Evolutionary conservation across 495 filamentous ascomycete species (phyloP).

Genomic region (Lepraria neglecta): DNA sequence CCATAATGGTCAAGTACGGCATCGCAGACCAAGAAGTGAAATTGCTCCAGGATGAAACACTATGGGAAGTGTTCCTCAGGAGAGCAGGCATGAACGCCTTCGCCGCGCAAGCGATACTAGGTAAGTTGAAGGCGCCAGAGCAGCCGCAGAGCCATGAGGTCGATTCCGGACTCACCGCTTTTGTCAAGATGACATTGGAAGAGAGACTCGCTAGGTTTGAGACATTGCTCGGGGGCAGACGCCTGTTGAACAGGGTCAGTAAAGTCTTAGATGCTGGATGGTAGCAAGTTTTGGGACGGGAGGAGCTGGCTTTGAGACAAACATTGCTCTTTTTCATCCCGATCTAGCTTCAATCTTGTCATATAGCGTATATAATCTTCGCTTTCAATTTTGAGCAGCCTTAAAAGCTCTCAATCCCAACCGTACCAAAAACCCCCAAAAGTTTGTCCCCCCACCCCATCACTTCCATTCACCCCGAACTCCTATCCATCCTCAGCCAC

Average conservation of each 20-base stretch:
- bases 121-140: slow-evolving; percentile 40
- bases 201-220: slow-evolving; percentile 38
- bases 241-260: slow-evolving; percentile 24
- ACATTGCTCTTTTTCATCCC: too few relatives aligned
- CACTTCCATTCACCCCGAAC: too few relatives aligned
- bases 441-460: too few relatives aligned
- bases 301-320: background rate
- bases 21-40: slow-evolving; percentile 10
- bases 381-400: too few relatives aligned
- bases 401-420: too few relatives aligned
- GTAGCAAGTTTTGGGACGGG: slow-evolving; percentile 8
- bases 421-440: too few relatives aligned
- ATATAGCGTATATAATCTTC: too few relatives aligned
- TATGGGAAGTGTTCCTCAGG: slow-evolving; percentile 69
- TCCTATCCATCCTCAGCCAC: too few relatives aligned
- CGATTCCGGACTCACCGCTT: slow-evolving; percentile 46
- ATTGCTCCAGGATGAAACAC: slow-evolving; percentile 41
- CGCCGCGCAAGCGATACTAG: slow-evolving; percentile 66
- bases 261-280: slow-evolving; percentile 24
- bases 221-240: slow-evolving; percentile 26
- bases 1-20: slow-evolving; percentile 36
- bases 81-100: slow-evolving; percentile 71
- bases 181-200: slow-evolving; percentile 50
- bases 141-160: background rate
- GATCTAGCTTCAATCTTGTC: background rate